Evolutionary conservation across 2,329 filamentous ascomycete genomes (phyloP).

Genomic region (Penicillium oxalicum): DNA sequence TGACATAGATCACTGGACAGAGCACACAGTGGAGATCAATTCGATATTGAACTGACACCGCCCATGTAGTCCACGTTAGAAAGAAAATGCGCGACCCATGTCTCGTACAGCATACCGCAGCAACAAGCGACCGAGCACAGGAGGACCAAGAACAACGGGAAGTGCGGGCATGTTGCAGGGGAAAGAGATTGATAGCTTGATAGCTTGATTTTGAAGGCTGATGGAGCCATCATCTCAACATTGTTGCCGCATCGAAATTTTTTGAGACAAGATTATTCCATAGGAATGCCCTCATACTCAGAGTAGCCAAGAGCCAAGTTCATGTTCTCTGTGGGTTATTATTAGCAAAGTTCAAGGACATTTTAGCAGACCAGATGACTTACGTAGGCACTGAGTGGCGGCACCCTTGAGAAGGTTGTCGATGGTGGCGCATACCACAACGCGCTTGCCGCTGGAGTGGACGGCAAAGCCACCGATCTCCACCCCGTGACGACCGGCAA

Average conservation of each 20-base stretch:
- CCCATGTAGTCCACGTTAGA: neutral
- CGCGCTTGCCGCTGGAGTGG: slow-evolving; percentile 78
- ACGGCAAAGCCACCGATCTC: slow-evolving; percentile 97
- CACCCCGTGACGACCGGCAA: slow-evolving; percentile 76
- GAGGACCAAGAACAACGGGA: too few relatives aligned
- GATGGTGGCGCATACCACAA: slow-evolving; percentile 90
- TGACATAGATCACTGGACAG: slow-evolving; percentile 6
- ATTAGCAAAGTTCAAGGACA: slow-evolving; percentile 6
- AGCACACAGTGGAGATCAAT: slow-evolving; percentile 15
- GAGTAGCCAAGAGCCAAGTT: slow-evolving; percentile 83
- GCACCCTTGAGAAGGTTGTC: slow-evolving; percentile 93
- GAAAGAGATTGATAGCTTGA: neutral
- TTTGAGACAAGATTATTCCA: slow-evolving; percentile 37
- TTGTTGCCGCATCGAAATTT: neutral
- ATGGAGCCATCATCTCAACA: neutral
- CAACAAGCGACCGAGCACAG: slow-evolving; percentile 24
- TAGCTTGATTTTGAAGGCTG: neutral
- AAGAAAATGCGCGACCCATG: neutral
- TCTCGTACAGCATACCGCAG: slow-evolving; percentile 22
- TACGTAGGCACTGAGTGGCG: slow-evolving; percentile 85
- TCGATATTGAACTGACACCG: neutral
- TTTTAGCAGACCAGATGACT: slow-evolving; percentile 29
- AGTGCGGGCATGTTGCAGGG: too few relatives aligned
- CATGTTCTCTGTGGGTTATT: slow-evolving; percentile 66
- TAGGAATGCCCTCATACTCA: slow-evolving; percentile 81